Percentiles rank a stretch among this genome's conserved stretches.
Conservation (phyloP, 2,329 filamentous ascomycete species). For the Nectriaceae sp. region DNA sequence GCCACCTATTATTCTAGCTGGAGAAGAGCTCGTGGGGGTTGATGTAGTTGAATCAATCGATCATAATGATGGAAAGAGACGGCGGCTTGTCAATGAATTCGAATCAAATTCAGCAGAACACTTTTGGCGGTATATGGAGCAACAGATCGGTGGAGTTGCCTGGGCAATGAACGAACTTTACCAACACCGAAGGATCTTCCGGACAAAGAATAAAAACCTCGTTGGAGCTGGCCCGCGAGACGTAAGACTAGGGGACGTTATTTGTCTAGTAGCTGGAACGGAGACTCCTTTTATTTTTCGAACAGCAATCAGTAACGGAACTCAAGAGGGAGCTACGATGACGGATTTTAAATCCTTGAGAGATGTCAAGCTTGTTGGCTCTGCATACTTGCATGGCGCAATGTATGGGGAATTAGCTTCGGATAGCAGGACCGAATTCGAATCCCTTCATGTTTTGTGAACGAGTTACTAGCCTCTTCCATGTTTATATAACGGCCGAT, state of each 20-base stretch:
- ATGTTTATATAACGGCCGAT: no score
- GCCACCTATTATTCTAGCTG: not conserved
- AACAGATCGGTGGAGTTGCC: not conserved
- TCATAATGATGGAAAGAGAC: not conserved
- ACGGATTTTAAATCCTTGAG: no score
- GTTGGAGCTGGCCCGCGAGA: not conserved
- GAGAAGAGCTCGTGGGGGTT: not conserved
- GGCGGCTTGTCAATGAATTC: not conserved
- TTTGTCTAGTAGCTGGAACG: not conserved
- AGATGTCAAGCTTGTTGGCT: not conserved
- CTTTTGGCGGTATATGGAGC: not conserved
- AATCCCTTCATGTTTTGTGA: not conserved
- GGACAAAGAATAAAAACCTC: not conserved
- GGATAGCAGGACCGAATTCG: not conserved
- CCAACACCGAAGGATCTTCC: not conserved
- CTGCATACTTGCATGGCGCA: not conserved
- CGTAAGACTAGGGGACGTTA: not conserved
- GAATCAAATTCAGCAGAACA: not conserved
- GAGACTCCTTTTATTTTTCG: not conserved
- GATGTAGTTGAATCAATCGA: not conserved
- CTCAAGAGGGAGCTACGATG: not conserved
- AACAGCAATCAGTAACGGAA: not conserved
- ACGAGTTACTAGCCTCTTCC: no score
- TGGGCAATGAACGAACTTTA: not conserved
- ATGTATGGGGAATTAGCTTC: not conserved